These are phyloP conservation scores for Globisporangium uncinulatum DNA, from an alignment of 352 stramenopile species.

Conservation along the genomic window DNA sequence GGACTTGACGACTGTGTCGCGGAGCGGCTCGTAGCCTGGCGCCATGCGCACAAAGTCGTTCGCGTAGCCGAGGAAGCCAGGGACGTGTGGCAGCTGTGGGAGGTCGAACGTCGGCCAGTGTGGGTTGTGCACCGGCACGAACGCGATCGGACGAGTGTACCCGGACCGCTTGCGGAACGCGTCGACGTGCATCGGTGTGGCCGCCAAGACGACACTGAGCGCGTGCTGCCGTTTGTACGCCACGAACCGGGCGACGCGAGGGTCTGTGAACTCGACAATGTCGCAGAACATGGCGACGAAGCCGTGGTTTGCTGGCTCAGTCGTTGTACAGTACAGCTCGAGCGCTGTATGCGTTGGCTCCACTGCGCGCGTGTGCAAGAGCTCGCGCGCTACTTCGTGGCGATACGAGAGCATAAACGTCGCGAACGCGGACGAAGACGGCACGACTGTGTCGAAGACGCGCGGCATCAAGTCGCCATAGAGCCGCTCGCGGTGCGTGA, in stretches of 20 bases:
- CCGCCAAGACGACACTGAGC: slow-evolving; percentile 56
- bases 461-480: slow-evolving; percentile 29
- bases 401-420: slow-evolving; percentile 46
- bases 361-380: slow-evolving; percentile 39
- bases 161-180: slow-evolving; percentile 45
- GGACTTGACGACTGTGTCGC: slow-evolving; percentile 62
- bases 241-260: slow-evolving; percentile 47
- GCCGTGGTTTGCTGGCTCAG: slow-evolving; percentile 35
- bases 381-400: slow-evolving; percentile 35
- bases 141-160: slow-evolving; percentile 51
- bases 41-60: slow-evolving; percentile 63
- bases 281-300: slow-evolving; percentile 81
- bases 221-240: slow-evolving; percentile 48
- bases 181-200: slow-evolving; percentile 51
- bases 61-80: slow-evolving; percentile 66
- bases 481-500: slow-evolving; percentile 29
- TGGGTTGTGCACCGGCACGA: slow-evolving; percentile 65
- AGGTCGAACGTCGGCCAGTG: slow-evolving; percentile 59
- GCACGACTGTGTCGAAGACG: slow-evolving; percentile 35
- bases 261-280: slow-evolving; percentile 60
- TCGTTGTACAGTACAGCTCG: slow-evolving; percentile 45
- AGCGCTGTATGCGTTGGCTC: slow-evolving; percentile 30
- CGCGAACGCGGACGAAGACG: slow-evolving; percentile 40
- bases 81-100: slow-evolving; percentile 20
- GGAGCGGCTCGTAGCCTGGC: slow-evolving; percentile 46